Base-by-base conservation (phyloP, 108 stramenopile species). In the Nitzschia inconspicua region DNA sequence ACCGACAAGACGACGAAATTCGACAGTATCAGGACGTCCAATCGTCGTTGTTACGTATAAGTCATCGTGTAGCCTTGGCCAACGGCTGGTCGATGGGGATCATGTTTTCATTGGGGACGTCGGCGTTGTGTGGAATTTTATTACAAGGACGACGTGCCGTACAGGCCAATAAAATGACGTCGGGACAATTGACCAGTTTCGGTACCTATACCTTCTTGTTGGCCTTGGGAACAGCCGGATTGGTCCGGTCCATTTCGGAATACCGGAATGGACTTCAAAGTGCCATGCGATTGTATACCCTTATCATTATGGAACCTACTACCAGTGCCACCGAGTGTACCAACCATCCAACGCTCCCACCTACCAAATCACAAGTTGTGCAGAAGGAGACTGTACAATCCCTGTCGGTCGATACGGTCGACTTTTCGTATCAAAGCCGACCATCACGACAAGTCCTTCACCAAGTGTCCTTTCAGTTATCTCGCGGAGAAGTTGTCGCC, bases 141-240 rank as follows among this genome's bases (percentile, higher is more conserved):
- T 62, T 82, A 28, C 64, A 77, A 8, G 92, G 92, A 13, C 85
- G 89, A 5, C 76, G 66, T 41, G 83, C 85, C 29, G 83, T 89
- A 20, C 62, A 81, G 19, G 65, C 64, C 13, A 83, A 84, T 10
- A 64, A 73, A 19, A 85, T 91, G 84, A 84, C 79, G n/a, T 63
- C 70, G 52, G 89, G 88, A 25, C 67, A 88, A 47, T 57, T 91
- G 46, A 83, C 81, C 28, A 78, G 77, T 46, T 91, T 91, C 60
- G 88, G 87, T 29, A 88, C 89, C 0, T 91, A 94, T 73, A 83
- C 89, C 22, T 91, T 91, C 47, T 66, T 94, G 60, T 47, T 94
- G 46, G 93, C 86, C 13, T 59, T 91, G n/a, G 93, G 89, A 32
- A 85, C 88, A 8, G 77, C 78, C 39, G 93, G 93, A 9, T 32